A percentile compares a stretch with the other conserved stretches of the same genome.
phyloP scores from a whole-genome alignment of 2,329 filamentous ascomycete species.

The Amylocarpus encephaloides region DNA sequence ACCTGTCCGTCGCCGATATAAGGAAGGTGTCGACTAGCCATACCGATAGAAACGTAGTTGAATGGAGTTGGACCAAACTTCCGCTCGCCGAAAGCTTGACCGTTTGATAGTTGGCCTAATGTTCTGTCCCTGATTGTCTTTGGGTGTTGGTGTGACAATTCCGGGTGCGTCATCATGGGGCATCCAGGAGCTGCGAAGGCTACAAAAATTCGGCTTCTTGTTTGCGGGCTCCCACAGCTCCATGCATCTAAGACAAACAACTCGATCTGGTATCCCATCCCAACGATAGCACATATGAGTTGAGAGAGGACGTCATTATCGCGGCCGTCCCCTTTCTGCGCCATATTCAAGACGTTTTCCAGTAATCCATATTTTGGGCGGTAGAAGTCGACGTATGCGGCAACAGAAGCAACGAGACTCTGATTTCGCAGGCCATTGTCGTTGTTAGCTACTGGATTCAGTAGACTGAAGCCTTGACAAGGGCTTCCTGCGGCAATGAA shows the following conservation, averaged over 20 bases:
- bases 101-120: slow-evolving; percentile 55
- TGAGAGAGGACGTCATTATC: slow-evolving; percentile 65
- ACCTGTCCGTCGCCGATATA: slow-evolving; percentile 53
- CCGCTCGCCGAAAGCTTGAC: slow-evolving; percentile 51
- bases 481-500: slow-evolving; percentile 69
- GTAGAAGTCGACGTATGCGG: slow-evolving; percentile 67
- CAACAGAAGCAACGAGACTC: slow-evolving; percentile 71
- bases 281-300: slow-evolving; percentile 65
- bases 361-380: slow-evolving; percentile 68
- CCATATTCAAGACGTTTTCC: slow-evolving; percentile 69
- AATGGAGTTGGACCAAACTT: slow-evolving; percentile 52
- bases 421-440: slow-evolving; percentile 58
- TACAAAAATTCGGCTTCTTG: slow-evolving; percentile 62
- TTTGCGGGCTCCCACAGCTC: slow-evolving; percentile 60
- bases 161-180: slow-evolving; percentile 48
- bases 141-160: slow-evolving; percentile 58
- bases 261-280: slow-evolving; percentile 69
- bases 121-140: slow-evolving; percentile 27
- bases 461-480: slow-evolving; percentile 66
- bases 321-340: slow-evolving; percentile 37
- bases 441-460: slow-evolving; percentile 54
- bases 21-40: slow-evolving; percentile 56
- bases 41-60: slow-evolving; percentile 43
- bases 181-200: slow-evolving; percentile 63
- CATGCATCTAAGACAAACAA: slow-evolving; percentile 64